Conservation (phyloP, 345 rosid species). For the Bruguiera gymnorhiza region DNA sequence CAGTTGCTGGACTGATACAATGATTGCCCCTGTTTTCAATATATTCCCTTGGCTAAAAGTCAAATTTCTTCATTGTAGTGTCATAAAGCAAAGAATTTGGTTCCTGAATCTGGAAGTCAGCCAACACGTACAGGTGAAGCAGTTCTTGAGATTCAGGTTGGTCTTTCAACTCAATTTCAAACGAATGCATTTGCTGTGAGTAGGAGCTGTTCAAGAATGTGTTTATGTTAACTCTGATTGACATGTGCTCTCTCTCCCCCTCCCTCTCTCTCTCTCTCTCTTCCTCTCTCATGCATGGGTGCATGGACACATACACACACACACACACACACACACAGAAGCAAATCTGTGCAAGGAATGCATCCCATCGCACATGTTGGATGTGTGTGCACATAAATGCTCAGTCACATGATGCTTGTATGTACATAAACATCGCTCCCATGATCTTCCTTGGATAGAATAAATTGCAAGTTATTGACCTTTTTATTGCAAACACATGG, state of each 20-base stretch:
- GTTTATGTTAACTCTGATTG: not conserved
- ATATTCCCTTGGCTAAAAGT: conserved; percentile 27
- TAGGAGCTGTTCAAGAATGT: not conserved
- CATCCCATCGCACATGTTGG: no score
- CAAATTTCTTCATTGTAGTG: conserved; percentile 58
- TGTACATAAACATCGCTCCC: no score
- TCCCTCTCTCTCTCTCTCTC: not conserved
- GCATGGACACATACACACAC: not conserved
- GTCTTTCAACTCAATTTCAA: conserved; percentile 22
- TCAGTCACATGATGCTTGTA: no score
- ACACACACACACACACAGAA: no score
- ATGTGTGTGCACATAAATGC: no score
- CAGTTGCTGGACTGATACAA: conserved; percentile 18
- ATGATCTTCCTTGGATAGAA: not conserved
- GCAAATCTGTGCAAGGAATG: no score
- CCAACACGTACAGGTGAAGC: conserved; percentile 98
- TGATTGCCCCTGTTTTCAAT: conserved; percentile 21
- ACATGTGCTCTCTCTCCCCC: not conserved
- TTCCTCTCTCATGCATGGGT: not conserved
- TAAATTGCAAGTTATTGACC: not conserved
- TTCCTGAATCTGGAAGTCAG: conserved; percentile 99
- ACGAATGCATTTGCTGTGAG: not conserved
- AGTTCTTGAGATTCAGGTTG: conserved; percentile 95
- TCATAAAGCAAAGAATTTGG: conserved; percentile 97
- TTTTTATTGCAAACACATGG: conserved; percentile 7